Percentiles rank a stretch among this genome's conserved stretches.
phyloP scores from a whole-genome alignment of 2,329 filamentous ascomycete species.

The Colletotrichum ledebouriae region DNA sequence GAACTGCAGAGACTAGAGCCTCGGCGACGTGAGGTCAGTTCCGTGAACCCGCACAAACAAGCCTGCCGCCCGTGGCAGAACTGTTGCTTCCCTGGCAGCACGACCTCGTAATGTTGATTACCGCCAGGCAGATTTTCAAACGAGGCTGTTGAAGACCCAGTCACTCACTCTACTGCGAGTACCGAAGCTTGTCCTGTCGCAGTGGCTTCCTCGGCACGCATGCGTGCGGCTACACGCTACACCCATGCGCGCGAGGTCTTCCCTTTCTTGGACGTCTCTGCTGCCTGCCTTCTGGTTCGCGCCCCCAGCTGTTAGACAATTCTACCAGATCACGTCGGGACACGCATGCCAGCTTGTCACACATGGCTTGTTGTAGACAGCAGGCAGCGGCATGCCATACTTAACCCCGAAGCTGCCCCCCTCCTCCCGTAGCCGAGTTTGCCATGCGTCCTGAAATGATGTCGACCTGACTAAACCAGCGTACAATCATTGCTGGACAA shows the following conservation, averaged over 20 bases:
- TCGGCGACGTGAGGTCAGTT: neutral
- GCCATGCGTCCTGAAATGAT: neutral
- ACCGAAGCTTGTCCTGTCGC: neutral
- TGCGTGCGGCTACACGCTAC: slow-evolving; percentile 11
- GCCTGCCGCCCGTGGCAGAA: neutral
- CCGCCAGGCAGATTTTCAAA: slow-evolving; percentile 30
- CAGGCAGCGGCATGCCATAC: slow-evolving; percentile 8
- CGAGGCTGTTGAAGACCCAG: slow-evolving; percentile 27
- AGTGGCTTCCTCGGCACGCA: slow-evolving; percentile 34
- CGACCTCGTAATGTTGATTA: neutral
- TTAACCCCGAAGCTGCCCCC: slow-evolving; percentile 16
- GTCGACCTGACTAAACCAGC: slow-evolving; percentile 6
- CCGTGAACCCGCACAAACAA: slow-evolving; percentile 5
- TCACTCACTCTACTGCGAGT: neutral
- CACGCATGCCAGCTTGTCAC: slow-evolving; percentile 27
- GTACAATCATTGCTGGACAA: slow-evolving; percentile 3
- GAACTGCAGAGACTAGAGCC: slow-evolving; percentile 28
- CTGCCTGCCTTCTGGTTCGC: slow-evolving; percentile 22
- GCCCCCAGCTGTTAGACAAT: neutral
- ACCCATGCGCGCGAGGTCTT: neutral
- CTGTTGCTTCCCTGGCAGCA: neutral
- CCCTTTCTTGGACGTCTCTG: slow-evolving; percentile 1
- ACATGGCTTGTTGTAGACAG: slow-evolving; percentile 10
- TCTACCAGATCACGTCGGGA: slow-evolving; percentile 13
- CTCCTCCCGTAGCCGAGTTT: slow-evolving; percentile 2